These are phyloP conservation scores for Mitragyna speciosa DNA, from an alignment of 257 asterid species.

Conservation along the genomic window DNA sequence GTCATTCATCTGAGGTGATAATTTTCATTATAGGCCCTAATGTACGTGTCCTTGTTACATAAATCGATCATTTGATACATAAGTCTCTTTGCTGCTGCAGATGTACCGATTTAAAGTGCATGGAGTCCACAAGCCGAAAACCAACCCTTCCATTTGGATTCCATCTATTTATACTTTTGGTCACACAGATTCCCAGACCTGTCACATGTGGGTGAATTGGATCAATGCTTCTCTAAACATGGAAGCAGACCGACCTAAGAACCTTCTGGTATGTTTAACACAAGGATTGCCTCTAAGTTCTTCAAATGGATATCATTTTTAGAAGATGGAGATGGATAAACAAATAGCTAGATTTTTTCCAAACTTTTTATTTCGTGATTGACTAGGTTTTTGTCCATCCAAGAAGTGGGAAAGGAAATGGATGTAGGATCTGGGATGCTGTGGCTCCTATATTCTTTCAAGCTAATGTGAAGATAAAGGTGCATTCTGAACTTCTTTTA, in stretches of 20 bases:
- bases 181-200: slow-evolving; percentile 58
- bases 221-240: slow-evolving; percentile 42
- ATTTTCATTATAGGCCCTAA: slow-evolving; percentile 13
- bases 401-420: slow-evolving; percentile 88
- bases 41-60: slow-evolving; percentile 10
- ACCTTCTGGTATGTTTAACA: slow-evolving; percentile 68
- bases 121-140: slow-evolving; percentile 63
- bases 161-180: slow-evolving; percentile 72
- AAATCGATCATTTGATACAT: slow-evolving; percentile 12
- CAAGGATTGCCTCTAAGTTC: slow-evolving; percentile 5
- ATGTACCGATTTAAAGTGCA: slow-evolving; percentile 78
- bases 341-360: slow-evolving; percentile 15
- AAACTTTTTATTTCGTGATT: slow-evolving; percentile 32
- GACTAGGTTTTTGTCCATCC: slow-evolving; percentile 92
- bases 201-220: slow-evolving; percentile 67
- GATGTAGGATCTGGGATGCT: slow-evolving; percentile 75
- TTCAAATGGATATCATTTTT: neutral
- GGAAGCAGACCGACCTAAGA: slow-evolving; percentile 68
- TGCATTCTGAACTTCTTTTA: slow-evolving; percentile 25
- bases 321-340: slow-evolving; percentile 26
- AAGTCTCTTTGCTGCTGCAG: slow-evolving; percentile 44
- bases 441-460: slow-evolving; percentile 84
- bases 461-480: slow-evolving; percentile 88
- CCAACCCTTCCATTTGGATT: slow-evolving; percentile 53
- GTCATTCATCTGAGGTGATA: slow-evolving; percentile 65